These are phyloP conservation scores for Trichoderma cornu-damae DNA, from an alignment of 2,329 filamentous ascomycete genomes.

Conservation along the genomic window DNA sequence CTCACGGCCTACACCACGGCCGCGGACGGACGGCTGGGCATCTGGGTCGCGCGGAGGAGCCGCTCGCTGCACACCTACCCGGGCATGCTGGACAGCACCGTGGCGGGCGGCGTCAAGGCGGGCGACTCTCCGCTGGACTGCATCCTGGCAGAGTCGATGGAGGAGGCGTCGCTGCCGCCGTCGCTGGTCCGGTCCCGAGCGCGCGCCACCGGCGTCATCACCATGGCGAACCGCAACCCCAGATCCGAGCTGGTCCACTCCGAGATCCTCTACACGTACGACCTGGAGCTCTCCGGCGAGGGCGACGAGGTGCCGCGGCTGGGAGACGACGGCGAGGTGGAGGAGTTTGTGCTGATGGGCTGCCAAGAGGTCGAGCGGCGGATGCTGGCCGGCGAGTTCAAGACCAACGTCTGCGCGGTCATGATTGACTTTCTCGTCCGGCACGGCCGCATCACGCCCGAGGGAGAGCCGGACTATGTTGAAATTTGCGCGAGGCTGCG, in stretches of 20 bases:
- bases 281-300: constrained; percentile 58
- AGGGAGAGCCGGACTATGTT: constrained; percentile 66
- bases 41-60: constrained; percentile 69
- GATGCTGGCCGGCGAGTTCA: constrained; percentile 67
- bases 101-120: constrained; percentile 69
- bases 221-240: constrained; percentile 31
- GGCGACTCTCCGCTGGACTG: constrained; percentile 61
- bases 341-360: constrained; percentile 64
- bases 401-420: constrained; percentile 75
- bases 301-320: constrained; percentile 57
- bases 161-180: constrained; percentile 55
- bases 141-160: constrained; percentile 64
- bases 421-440: constrained; percentile 78
- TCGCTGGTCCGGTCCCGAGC: constrained; percentile 27
- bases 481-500: constrained; percentile 54
- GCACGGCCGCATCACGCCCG: constrained; percentile 66
- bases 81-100: constrained; percentile 71
- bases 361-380: constrained; percentile 55
- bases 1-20: constrained; percentile 55
- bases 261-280: constrained; percentile 63
- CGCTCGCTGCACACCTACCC: constrained; percentile 66
- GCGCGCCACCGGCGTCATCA: constrained; percentile 32
- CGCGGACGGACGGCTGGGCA: constrained; percentile 44
- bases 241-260: constrained; percentile 31
- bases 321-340: constrained; percentile 75